Base-by-base conservation (phyloP, 495 filamentous ascomycete species). In the Neurospora tetrasperma region DNA sequence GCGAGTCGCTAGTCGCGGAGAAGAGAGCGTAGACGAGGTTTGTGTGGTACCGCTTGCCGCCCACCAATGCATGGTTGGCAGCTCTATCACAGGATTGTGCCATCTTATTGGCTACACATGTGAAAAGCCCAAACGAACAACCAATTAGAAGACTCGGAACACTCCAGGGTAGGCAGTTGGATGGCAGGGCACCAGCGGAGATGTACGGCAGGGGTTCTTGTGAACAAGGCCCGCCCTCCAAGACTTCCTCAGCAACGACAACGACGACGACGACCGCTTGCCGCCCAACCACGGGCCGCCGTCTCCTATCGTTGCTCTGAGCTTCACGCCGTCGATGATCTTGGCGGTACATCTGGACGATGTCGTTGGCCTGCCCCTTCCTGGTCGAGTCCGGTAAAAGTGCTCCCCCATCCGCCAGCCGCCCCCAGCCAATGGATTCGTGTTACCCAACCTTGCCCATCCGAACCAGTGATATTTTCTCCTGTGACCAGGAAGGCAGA, bases 1-100 rank as follows among this genome's bases (percentile, higher is more conserved):
- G 70, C 12, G 31, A 3, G 38, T 71, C 5, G 73, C 59, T 71
- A 39, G 71, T 71, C 71, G 71, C 73, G 54, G 54, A 31, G 54
- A 62, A 31, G 23, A 31, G 27, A 31, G 27, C 2, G 23, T 18
- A 35, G 54, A 66, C 6, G 54, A 66, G 54, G 27, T 66, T 66
- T 73, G 75, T 74, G 77, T 76, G 78, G 76, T 76, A 74, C 73
- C 68, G 79, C 75, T 80, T 81, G 73, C 79, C 80, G 80, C 80
- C 78, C 75, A 76, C 72, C 74, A 71, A 76, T 80, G 79, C 80
- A 79, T 76, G 76, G 70, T 73, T 72, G 75, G 75, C 79, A 79
- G 77, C 76, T 76, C 73, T 74, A 78, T 82, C 80, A 82, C 80
- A 72, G 74, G 71, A 48, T 70, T 71, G 40, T 41, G 68, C 18